A percentile compares a stretch with the other conserved stretches of the same genome.
Conservation (phyloP, 352 stramenopile genomes). For the Globisporangium cystogenes region DNA sequence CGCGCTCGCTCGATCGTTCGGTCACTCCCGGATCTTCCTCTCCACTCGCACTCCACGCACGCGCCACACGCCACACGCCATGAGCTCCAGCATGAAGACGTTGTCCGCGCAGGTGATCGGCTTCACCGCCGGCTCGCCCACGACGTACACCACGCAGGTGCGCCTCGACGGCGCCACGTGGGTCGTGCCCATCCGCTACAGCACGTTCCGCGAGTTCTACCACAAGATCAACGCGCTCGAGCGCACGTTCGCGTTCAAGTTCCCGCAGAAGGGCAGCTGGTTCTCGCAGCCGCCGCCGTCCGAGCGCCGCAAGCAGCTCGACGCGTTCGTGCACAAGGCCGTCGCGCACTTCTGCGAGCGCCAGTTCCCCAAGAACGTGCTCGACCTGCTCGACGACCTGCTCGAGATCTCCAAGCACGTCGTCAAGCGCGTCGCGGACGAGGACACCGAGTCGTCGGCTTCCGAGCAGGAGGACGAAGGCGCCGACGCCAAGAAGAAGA, state of each 20-base stretch:
- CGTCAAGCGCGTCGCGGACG: slow-evolving; percentile 11
- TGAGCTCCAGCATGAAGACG: slow-evolving; percentile 12
- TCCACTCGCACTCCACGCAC: neutral
- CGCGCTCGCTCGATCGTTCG: too few species aligned
- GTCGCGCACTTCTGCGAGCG: slow-evolving; percentile 48
- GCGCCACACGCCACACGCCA: neutral
- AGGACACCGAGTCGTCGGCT: slow-evolving; percentile 9
- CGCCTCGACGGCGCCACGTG: slow-evolving; percentile 32
- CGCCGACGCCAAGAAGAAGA: slow-evolving; percentile 3
- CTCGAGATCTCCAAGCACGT: slow-evolving; percentile 43
- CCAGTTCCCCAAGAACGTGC: slow-evolving; percentile 29
- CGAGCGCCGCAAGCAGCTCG: slow-evolving; percentile 49
- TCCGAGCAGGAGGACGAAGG: slow-evolving; percentile 13
- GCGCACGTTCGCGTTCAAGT: slow-evolving; percentile 46
- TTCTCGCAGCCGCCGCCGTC: slow-evolving; percentile 56
- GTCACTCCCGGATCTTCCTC: neutral
- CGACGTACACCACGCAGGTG: slow-evolving; percentile 49
- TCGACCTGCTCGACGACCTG: slow-evolving; percentile 43
- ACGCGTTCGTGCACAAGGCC: slow-evolving; percentile 54
- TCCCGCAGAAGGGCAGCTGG: slow-evolving; percentile 54
- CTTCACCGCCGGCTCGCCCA: slow-evolving; percentile 30
- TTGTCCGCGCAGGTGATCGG: slow-evolving; percentile 36
- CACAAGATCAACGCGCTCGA: slow-evolving; percentile 35
- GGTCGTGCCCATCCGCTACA: slow-evolving; percentile 56
- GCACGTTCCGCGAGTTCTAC: slow-evolving; percentile 59